Conservation (phyloP, 2,329 filamentous ascomycete genomes). For the Aureobasidium musti region DNA sequence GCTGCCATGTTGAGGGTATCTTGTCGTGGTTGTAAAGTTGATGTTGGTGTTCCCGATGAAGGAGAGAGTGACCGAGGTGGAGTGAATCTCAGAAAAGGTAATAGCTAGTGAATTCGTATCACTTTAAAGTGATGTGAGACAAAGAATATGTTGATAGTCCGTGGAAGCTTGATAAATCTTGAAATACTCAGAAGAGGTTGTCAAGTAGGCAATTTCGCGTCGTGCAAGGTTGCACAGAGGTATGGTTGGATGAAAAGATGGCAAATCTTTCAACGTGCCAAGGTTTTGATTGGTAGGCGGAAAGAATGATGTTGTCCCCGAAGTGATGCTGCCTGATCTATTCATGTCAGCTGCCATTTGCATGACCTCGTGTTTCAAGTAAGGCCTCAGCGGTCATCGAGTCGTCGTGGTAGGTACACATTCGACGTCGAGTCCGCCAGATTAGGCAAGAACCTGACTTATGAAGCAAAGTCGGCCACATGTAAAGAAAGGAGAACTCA, state of each 20-base stretch:
- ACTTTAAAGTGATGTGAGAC: background rate
- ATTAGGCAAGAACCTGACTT: background rate
- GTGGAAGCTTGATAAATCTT: slow-evolving; percentile 3
- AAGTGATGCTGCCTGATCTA: slow-evolving; percentile 4
- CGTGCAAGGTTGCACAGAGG: slow-evolving; percentile 20
- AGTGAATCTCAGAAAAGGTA: background rate
- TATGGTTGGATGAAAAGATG: background rate
- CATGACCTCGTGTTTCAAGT: slow-evolving; percentile 2
- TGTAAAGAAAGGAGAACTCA: background rate
- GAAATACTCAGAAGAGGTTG: background rate
- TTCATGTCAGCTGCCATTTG: slow-evolving; percentile 16
- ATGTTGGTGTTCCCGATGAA: background rate
- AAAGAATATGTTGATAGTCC: background rate
- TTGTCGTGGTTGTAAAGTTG: background rate
- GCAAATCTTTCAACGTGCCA: background rate
- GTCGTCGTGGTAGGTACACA: background rate
- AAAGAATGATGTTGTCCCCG: slow-evolving; percentile 12
- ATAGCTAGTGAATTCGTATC: background rate
- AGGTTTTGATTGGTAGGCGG: slow-evolving; percentile 2
- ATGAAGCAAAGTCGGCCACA: background rate
- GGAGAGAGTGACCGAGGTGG: background rate
- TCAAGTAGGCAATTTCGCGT: slow-evolving; percentile 3
- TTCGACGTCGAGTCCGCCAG: slow-evolving; percentile 5
- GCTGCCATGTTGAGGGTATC: slow-evolving; percentile 1
- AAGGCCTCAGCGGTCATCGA: background rate